Percentiles rank a stretch among this genome's conserved stretches.
Conservation (phyloP, 2,329 filamentous ascomycete species). For the Xylariaceae sp. region DNA sequence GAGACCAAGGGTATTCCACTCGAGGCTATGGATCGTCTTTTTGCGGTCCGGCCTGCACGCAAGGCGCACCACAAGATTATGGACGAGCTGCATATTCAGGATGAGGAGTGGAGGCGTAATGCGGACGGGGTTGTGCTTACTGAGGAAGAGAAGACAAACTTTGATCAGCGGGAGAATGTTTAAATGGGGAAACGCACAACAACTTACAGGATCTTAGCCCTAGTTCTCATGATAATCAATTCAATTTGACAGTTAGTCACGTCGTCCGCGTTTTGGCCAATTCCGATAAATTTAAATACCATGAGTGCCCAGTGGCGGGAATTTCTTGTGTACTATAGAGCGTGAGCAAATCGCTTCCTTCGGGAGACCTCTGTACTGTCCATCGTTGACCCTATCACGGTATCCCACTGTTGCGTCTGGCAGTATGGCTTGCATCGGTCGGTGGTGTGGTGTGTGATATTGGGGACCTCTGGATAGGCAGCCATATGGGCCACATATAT, state of each 20-base stretch:
- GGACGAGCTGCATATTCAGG: conserved; percentile 38
- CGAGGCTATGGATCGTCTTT: conserved; percentile 63
- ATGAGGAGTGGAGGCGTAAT: conserved; percentile 35
- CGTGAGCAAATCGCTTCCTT: too few species aligned
- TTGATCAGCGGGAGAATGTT: conserved; percentile 11
- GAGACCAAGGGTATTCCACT: conserved; percentile 66
- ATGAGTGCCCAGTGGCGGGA: not conserved
- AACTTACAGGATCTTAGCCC: too few species aligned
- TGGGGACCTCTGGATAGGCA: too few species aligned
- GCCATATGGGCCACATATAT: too few species aligned
- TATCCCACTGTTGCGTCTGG: too few species aligned
- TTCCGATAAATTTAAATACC: too few species aligned
- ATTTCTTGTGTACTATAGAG: too few species aligned
- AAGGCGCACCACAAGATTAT: conserved; percentile 45
- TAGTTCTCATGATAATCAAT: not conserved
- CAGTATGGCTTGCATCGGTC: too few species aligned
- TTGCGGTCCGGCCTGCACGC: conserved; percentile 46
- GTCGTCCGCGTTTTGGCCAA: too few species aligned
- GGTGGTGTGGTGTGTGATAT: too few species aligned
- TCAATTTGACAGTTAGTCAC: not conserved
- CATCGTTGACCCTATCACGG: too few species aligned
- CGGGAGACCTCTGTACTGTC: too few species aligned
- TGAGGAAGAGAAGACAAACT: conserved; percentile 10
- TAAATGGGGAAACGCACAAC: not conserved
- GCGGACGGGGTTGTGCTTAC: conserved; percentile 19